These are phyloP conservation scores for Phytophthora citricola DNA, from an alignment of 352 stramenopile species.

Conservation along the genomic window DNA sequence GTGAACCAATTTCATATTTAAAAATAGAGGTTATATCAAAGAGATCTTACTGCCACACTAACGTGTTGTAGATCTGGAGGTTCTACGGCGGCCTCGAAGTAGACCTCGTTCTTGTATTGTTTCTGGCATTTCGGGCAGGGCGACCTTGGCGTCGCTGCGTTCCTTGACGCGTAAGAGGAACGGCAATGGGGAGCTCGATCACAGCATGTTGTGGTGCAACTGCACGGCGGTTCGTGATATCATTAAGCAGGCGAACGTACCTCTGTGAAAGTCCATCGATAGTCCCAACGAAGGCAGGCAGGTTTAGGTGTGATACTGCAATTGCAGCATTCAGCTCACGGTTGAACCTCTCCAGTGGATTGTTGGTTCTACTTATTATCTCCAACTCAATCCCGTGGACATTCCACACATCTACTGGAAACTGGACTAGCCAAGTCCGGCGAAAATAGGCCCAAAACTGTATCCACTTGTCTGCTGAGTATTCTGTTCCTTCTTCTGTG, in stretches of 20 bases:
- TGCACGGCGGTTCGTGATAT: background rate
- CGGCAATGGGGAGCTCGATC: background rate
- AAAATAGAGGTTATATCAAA: no score
- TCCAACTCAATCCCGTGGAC: background rate
- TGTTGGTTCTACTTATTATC: background rate
- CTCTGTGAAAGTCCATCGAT: background rate
- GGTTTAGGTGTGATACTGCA: background rate
- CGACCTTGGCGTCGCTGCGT: background rate
- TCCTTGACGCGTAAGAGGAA: background rate
- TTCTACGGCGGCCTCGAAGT: background rate
- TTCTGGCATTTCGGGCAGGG: background rate
- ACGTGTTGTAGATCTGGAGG: background rate
- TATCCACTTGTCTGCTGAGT: background rate
- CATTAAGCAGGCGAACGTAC: background rate
- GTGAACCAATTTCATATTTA: no score
- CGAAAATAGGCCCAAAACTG: constrained; percentile 1
- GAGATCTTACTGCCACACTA: no score
- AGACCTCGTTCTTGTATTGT: background rate
- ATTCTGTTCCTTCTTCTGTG: background rate
- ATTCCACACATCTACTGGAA: background rate
- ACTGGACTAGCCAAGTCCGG: background rate
- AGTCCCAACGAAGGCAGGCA: background rate
- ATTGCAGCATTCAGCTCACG: constrained; percentile 2
- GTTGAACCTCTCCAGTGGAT: constrained; percentile 7
- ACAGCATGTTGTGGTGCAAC: background rate